Base-by-base conservation (phyloP, 2,329 filamentous ascomycete genomes). In the Helotiales sp. region DNA sequence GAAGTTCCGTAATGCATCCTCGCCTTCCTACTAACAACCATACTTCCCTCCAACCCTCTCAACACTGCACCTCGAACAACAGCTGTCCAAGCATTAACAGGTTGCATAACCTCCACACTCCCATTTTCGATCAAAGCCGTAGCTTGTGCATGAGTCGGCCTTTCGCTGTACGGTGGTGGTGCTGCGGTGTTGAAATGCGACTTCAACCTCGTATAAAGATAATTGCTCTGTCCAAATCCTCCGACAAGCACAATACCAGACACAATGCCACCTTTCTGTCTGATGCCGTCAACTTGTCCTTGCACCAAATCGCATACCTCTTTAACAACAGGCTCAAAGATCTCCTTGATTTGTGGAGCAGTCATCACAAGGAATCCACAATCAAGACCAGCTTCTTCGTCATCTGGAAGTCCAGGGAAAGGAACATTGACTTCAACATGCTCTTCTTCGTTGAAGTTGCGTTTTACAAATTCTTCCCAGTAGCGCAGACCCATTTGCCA, bases 391-490 rank as follows among this genome's bases (percentile, higher is more conserved):
- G 83, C 87, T 50, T 87, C 86, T 72, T 91, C 87, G 58, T 93
- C 88, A 66, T 93, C 89, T 0, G 89, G 81, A 2, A 92, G 74
- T 1, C 89, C 89, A 1, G 89, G 89, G 63, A 93, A 90, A 78
- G 89, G 89, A 3, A 93, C 82, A 57, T 91, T 91, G 58, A 92
- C 83, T 70, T 93, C 89, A 50, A 86, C 81, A 62, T 89, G 84
- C 68, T 91, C 89, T 47, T 91, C 88, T 66, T 90, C 87, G 69
- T 90, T 88, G 70, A 93, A 93, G 68, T 91, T 92, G 13, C 90
- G 82, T 74, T 93, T 93, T 13, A 93, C 89, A 69, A 91, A 92
- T 69, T 93, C 89, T 67, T 93, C 90, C 72, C 91, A 93, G 69
- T 91, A 92, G 55, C 85, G 82, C 51, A 93, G 76, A 1, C 86